Base-by-base conservation (phyloP, 2,329 filamentous ascomycete genomes). In the Fusarium acutatum region DNA sequence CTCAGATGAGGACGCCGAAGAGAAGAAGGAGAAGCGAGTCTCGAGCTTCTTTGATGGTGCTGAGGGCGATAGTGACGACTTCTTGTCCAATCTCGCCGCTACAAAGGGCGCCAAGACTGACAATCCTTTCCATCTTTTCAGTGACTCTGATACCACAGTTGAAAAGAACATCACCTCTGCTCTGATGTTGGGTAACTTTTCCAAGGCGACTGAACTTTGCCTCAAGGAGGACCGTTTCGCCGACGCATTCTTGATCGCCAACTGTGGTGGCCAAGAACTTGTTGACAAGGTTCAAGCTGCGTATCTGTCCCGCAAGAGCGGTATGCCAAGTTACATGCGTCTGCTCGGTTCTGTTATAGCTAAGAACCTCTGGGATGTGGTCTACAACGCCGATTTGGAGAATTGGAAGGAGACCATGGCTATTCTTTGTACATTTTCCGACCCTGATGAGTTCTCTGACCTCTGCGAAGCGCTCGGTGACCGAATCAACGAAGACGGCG, bases 391-490 rank as follows among this genome's bases (percentile, higher is more conserved):
- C 13, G 94, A 98, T 79, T 85, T 99, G 50, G 88, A 89, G 59
- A 93, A 96, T 83, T 99, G 96, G 97, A 98, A 97, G 84, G 96
- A 98, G 83, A 92, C 96, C 7, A 97, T 99, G 93, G 95, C 94
- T 34, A 93, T 95, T 2, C 86, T 99, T 60, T 99, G 96, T 88
- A 98, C 96, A 2, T 99, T 96, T 82, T 96, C 96, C 2, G 92
- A 97, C 72, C 93, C 95, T 49, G 89, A 90, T 43, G 96, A 99
- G 77, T 99, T 99, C 81, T 91, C 96, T 10, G 95, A 98, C 80
- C 91, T 99, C 17, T 99, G 96, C 79, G 96, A 99, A 81, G 94
- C 94, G 35, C 89, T 99, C 28, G 96, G 96, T 76, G 97, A 99
- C 81, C 91, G 97, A 35, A 90, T 99, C 44, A 89, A 94, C 72